These are phyloP conservation scores for Theobroma cacao DNA, from an alignment of 345 rosid species.

Conservation along the genomic window DNA sequence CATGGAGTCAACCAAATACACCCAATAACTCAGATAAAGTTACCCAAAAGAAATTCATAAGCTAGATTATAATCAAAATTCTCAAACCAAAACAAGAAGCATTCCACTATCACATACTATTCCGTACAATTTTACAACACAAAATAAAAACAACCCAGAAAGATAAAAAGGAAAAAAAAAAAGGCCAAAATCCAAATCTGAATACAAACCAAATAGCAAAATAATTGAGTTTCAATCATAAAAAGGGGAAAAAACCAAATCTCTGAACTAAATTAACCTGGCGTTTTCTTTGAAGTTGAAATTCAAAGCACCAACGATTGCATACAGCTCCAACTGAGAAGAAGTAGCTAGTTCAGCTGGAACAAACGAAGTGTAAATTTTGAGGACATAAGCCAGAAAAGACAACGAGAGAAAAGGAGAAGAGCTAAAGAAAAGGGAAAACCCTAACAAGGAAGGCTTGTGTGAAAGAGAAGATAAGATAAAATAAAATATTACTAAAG, in stretches of 20 bases:
- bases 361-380: not conserved
- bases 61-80: not conserved
- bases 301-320: not conserved
- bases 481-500: not conserved
- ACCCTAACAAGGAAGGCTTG: constrained; percentile 3
- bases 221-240: not conserved
- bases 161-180: too few species aligned
- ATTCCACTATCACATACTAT: not conserved
- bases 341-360: not conserved
- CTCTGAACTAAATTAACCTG: not conserved
- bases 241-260: not conserved
- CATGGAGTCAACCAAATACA: not conserved
- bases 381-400: not conserved
- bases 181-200: not conserved
- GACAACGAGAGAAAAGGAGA: not conserved
- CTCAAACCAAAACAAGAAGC: not conserved
- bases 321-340: not conserved
- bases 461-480: not conserved
- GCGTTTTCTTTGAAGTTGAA: not conserved
- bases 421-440: not conserved
- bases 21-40: not conserved
- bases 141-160: not conserved
- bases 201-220: not conserved
- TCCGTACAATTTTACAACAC: not conserved
- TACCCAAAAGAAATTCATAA: not conserved